Conservation (phyloP, 2,329 filamentous ascomycete genomes). For the Alternaria brassicae region DNA sequence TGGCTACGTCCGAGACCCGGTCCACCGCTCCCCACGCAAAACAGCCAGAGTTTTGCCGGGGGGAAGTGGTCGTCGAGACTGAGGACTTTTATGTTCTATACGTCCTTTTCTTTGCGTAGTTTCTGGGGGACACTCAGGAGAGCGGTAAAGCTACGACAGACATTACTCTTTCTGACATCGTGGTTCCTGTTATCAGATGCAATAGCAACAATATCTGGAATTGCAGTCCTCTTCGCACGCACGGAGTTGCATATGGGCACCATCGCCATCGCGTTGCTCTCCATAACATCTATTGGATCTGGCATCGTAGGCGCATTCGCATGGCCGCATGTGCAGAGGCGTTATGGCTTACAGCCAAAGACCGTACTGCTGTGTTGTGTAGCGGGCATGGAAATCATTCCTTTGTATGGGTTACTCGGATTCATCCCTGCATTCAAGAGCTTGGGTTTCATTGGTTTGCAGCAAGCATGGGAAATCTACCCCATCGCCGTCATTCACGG, state of each 20-base stretch:
- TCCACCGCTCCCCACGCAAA: constrained; percentile 67
- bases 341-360: constrained; percentile 72
- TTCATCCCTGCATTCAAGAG: constrained; percentile 77
- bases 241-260: constrained; percentile 88
- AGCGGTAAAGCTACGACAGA: constrained; percentile 72
- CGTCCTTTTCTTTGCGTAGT: constrained; percentile 81
- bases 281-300: constrained; percentile 83
- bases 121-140: constrained; percentile 78
- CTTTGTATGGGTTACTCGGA: constrained; percentile 83
- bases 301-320: constrained; percentile 88
- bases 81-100: constrained; percentile 66
- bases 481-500: constrained; percentile 85
- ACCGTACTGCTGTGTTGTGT: constrained; percentile 88
- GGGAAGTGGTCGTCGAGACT: constrained; percentile 13
- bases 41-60: constrained; percentile 11
- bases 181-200: constrained; percentile 95
- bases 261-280: constrained; percentile 84
- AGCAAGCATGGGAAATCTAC: constrained; percentile 92
- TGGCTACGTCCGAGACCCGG: constrained; percentile 87
- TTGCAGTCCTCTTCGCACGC: constrained; percentile 90
- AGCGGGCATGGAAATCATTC: constrained; percentile 84
- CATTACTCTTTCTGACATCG: constrained; percentile 76
- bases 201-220: constrained; percentile 92
- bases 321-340: constrained; percentile 79
- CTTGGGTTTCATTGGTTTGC: constrained; percentile 79